Base-by-base conservation (phyloP, 352 stramenopile species). In the Globisporangium uncinulatum region DNA sequence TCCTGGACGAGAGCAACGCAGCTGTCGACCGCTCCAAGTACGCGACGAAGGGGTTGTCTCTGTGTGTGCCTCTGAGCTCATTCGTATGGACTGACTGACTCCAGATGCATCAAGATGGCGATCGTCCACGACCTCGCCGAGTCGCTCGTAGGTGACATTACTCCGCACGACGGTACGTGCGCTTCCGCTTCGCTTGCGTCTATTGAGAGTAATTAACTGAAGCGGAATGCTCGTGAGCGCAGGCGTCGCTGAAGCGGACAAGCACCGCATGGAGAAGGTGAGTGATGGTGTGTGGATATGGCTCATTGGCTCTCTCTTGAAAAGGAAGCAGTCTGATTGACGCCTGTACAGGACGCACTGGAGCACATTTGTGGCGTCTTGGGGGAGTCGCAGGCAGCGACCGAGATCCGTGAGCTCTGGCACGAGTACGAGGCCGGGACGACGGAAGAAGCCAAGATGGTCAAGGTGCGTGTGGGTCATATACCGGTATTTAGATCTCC, bases 111-210 rank as follows among this genome's bases (percentile, higher is more conserved):
- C 58, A 95, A 95, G 63, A 94, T 98, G 83, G 89, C 89, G 37
- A 87, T 98, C 60, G 83, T 98, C 14, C 92, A 98, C 59, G 92
- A 98, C 63, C 68, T 98, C 41, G 92, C 90, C 1, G 92, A 98
- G 73, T 91, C 87, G 4, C 78, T 92, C n/a, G 88, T 97, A 15
- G 92, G 92, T 14, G 92, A 98, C 62, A 97, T 98, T 64, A 97
- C 90, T 20, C 92, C 92, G 32, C 79, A 97, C 46, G 92, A 96
- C 60, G 88, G 82, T 84, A 31, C 19, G 58, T 29, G n/a, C 6
- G 24, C 24, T 29, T 29, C 24, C 2, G 2, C 4, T 29, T 29
- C 4, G 24, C 24, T 29, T 29, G 24, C 24, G 24, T 29, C 24
- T 29, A 29, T 29, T 29, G 24, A 29, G 24, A 1, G 24, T 10